phyloP scores from a whole-genome alignment of 176 grass and related monocot species.

The Oryza longistaminata region DNA sequence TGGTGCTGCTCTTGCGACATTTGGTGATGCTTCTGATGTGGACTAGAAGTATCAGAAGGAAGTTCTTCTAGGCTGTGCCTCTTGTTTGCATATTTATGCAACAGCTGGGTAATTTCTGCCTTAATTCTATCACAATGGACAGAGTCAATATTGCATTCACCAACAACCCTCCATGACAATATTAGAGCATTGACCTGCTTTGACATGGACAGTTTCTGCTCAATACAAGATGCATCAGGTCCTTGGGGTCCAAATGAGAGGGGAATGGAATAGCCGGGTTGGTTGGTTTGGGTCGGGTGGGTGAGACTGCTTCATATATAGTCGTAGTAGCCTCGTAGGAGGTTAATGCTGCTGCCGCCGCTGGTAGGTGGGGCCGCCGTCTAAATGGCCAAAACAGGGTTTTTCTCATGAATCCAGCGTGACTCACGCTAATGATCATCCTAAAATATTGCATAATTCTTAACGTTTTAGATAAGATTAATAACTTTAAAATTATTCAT shows the following conservation, averaged over 20 bases:
- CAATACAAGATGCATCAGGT: not conserved
- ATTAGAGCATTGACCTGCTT: slow-evolving; percentile 44
- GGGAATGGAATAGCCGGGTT: too few species aligned
- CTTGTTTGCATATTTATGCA: slow-evolving; percentile 40
- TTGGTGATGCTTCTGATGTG: not conserved
- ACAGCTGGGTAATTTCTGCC: slow-evolving; percentile 42
- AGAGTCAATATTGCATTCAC: slow-evolving; percentile 15
- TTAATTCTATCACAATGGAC: slow-evolving; percentile 29
- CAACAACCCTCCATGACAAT: slow-evolving; percentile 35
- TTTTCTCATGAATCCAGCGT: too few species aligned
- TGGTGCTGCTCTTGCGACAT: not conserved
- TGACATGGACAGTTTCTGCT: slow-evolving; percentile 28
- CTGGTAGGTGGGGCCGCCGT: not conserved
- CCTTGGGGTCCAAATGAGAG: too few species aligned
- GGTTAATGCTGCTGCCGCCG: not conserved
- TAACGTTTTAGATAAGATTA: too few species aligned
- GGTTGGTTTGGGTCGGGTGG: too few species aligned
- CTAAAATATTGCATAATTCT: too few species aligned
- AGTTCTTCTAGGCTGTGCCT: slow-evolving; percentile 13
- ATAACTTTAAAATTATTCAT: too few species aligned
- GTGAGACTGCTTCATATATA: too few species aligned
- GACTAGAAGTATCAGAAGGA: not conserved
- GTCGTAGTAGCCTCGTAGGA: too few species aligned
- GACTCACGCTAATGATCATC: too few species aligned
- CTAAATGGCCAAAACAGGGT: not conserved